Base-by-base conservation (phyloP, 2,329 filamentous ascomycete genomes). In the Alternaria longipes region DNA sequence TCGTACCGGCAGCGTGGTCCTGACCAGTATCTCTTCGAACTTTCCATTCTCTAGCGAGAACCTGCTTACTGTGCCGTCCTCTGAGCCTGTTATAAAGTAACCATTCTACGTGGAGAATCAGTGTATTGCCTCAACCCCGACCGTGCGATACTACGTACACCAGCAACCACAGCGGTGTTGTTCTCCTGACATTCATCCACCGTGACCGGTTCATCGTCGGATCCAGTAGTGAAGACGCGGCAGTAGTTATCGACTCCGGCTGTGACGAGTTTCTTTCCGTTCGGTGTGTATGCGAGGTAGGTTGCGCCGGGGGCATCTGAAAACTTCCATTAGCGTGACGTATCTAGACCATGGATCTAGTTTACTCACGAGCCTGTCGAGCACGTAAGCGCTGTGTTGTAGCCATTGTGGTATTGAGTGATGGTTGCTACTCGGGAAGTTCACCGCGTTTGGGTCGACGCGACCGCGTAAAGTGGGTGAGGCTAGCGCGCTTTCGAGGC, bases 61-160 rank as follows among this genome's bases (percentile, higher is more conserved):
- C 71, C 93, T 88, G 83, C 91, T 97, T 72, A 99, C 93, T n/a
- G 91, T 95, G 74, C 96, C 95, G 81, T 98, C 94, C 79, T 99
- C 94, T 20, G 92, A 92, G 28, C 93, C 95, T 63, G 93, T 89
- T 45, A 98, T 88, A 76, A 97, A 97, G 78, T 91, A 93, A 62
- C 91, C 88, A 74, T 94, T 88, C 87, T 89, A 65, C 16, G 26
- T 8, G 42, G 5, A 20, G 32, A 26, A 53, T 78, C 60, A 77
- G 72, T 60, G 16, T 12, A 16, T 7, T 40, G 36, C 24, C 30
- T 4, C n/a, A 32, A 14, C 47, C 8, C 28, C n/a, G 4, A 12
- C 26, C 14, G 42, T 40, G 22, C 18, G 22, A 49, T 34, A 42
- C 8, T 20, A 75, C 82, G 34, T 80, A 89, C 86, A 36, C 88